Evolutionary conservation across 2,329 filamentous ascomycete species (phyloP), one percentile per base, ranked within the genome.

Genomic region (Ilyonectria destructans): DNA sequence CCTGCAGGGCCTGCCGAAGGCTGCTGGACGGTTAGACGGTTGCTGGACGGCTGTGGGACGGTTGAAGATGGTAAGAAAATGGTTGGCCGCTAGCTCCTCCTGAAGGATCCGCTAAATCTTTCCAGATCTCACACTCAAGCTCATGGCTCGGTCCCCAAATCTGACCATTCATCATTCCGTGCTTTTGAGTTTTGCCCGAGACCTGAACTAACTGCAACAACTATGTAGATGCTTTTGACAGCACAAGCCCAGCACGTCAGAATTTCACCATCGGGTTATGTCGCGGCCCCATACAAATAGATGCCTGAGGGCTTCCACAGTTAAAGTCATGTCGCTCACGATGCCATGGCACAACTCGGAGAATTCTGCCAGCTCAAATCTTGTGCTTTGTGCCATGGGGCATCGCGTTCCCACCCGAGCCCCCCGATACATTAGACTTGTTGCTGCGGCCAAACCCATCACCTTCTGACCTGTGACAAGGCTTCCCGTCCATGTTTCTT

Each of bases 361-460:
- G 74, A 76, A 75, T 75, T 76, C 66, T 76, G 68, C 59, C 65
- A 72, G 63, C 60, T 69, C 63, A 52, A 62, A 58, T 64, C 60
- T 69, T 69, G 70, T 74, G 62, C 60, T 59, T 59, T 75, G 70
- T 75, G 71, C 57, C 35, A 74, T 71, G 48, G 63, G 49, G 17
- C 58, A 66, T 65, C 52, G 45, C 62, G 62, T 68, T 60, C 58
- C 71, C 67, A 65, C 69, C 49, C 58, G 51, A 67, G 29, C 17
- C 33, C 35, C 45, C 55, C 49, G 48, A 64, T 48, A 23, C 19
- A 58, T 15, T 58, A n/a, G 46, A 37, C 40, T 48, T 59, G n/a
- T 29, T 46, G 13, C n/a, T 48, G 45, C 31, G 54, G n/a, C 61
- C 45, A 37, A 58, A 56, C n/a, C 56, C n/a, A 21, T 35, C 29